Evolutionary conservation across 164 flowering plant genomes (phyloP).

Genomic region (Echeveria elegans): DNA sequence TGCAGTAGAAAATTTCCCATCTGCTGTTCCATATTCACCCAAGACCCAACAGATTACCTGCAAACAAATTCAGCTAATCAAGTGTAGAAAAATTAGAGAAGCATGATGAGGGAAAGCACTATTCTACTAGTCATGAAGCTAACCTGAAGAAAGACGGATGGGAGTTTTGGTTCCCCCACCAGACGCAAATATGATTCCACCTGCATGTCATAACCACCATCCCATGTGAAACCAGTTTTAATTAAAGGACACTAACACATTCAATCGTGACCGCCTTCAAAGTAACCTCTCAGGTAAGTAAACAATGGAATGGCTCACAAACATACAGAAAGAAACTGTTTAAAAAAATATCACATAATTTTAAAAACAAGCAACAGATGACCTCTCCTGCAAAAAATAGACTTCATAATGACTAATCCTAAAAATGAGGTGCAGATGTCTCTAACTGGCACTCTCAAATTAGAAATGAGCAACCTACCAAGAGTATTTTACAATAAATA

Average conservation of each 20-base stretch:
- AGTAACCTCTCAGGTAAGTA: too few species aligned
- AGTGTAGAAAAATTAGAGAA: not conserved
- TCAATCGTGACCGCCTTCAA: not conserved
- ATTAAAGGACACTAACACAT: too few species aligned
- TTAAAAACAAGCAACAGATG: too few species aligned
- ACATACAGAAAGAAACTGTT: not conserved
- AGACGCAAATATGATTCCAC: slow-evolving; percentile 89
- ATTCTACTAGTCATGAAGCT: not conserved
- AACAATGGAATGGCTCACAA: not conserved
- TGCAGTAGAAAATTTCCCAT: slow-evolving; percentile 85
- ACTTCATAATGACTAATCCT: not conserved
- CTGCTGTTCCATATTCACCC: slow-evolving; percentile 97
- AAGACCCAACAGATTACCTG: slow-evolving; percentile 99
- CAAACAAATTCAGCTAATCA: slow-evolving; percentile 1
- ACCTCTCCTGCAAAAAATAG: too few species aligned
- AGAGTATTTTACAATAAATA: too few species aligned
- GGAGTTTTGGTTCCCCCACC: slow-evolving; percentile 91
- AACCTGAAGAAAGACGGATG: slow-evolving; percentile 92
- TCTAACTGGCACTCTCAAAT: too few species aligned
- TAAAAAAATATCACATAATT: too few species aligned
- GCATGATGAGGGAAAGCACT: not conserved
- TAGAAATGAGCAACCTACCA: too few species aligned
- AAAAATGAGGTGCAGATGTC: not conserved
- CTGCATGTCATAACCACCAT: slow-evolving; percentile 28
- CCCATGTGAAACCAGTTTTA: not conserved